Percentiles rank a stretch among this genome's conserved stretches.
Conservation (phyloP, 371 early-diverging fungal species). For the Mortierella sp. region DNA sequence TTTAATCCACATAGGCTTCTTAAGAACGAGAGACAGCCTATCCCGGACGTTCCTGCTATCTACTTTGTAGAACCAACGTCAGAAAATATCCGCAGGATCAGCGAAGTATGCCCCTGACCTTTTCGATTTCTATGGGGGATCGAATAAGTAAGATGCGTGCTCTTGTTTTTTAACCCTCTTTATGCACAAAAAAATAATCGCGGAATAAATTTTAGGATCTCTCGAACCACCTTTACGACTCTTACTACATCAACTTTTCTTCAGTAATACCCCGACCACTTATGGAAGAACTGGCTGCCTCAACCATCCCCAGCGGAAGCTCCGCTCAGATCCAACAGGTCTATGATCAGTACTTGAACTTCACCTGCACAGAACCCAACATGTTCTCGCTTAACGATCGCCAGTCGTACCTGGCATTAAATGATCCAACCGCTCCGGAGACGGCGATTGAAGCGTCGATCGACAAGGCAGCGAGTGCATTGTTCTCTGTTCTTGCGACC, state of each 20-base stretch:
- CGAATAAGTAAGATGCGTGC: too few relatives aligned
- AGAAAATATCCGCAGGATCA: conserved; percentile 84
- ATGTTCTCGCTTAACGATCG: conserved; percentile 95
- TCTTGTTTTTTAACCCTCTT: too few relatives aligned
- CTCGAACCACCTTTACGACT: conserved; percentile 89
- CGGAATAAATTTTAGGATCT: conserved; percentile 88
- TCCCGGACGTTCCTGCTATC: conserved; percentile 97
- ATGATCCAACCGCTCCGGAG: conserved; percentile 86
- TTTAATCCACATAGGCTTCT: conserved; percentile 74
- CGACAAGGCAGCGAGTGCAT: conserved; percentile 79
- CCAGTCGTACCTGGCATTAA: conserved; percentile 82
- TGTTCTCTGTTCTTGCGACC: conserved; percentile 95
- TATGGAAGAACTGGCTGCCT: conserved; percentile 94
- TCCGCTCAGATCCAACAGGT: conserved; percentile 88
- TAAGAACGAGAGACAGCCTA: conserved; percentile 83
- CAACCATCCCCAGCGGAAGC: conserved; percentile 77
- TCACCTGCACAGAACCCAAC: conserved; percentile 91
- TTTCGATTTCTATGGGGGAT: too few relatives aligned
- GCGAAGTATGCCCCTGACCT: too few relatives aligned
- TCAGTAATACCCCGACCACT: conserved; percentile 88
- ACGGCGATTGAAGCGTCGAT: conserved; percentile 80
- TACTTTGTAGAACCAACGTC: conserved; percentile 96
- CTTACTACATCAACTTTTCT: conserved; percentile 96
- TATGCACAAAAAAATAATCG: neutral
- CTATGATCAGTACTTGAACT: conserved; percentile 97